Percentiles rank a stretch among this genome's conserved stretches.
phyloP scores from a whole-genome alignment of 2,329 filamentous ascomycete species.

The Sporothrix euskadiensis region DNA sequence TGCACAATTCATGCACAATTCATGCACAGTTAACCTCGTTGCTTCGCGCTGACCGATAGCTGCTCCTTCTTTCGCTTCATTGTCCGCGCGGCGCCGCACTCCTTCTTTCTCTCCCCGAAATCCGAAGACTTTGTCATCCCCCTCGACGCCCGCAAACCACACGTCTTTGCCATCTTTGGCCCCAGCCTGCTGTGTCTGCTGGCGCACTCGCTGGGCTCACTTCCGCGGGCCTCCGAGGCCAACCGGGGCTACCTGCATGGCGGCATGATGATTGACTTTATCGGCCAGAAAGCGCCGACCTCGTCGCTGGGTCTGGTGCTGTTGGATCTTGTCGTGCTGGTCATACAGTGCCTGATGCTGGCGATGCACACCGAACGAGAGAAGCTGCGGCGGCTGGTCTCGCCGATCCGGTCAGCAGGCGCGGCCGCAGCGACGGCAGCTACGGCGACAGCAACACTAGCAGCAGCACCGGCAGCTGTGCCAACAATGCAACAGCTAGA shows the following conservation, averaged over 20 bases:
- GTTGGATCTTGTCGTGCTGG: slow-evolving; percentile 57
- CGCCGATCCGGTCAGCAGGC: slow-evolving; percentile 24
- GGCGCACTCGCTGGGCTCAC: slow-evolving; percentile 56
- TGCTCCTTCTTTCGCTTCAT: slow-evolving; percentile 65
- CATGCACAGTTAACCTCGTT: no score
- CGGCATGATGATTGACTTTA: slow-evolving; percentile 66
- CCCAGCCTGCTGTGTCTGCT: slow-evolving; percentile 63
- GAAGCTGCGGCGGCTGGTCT: slow-evolving; percentile 53
- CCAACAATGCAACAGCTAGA: slow-evolving; percentile 34
- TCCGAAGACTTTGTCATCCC: slow-evolving; percentile 57
- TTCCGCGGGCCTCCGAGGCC: slow-evolving; percentile 60
- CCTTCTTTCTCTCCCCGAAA: slow-evolving; percentile 65
- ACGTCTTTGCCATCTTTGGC: slow-evolving; percentile 59
- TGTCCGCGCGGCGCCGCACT: slow-evolving; percentile 60
- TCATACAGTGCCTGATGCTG: slow-evolving; percentile 64
- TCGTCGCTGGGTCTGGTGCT: slow-evolving; percentile 57
- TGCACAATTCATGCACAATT: no score
- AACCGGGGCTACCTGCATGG: slow-evolving; percentile 67
- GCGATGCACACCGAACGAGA: slow-evolving; percentile 63
- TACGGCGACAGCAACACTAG: slow-evolving; percentile 36
- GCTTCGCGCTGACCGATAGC: slow-evolving; percentile 42
- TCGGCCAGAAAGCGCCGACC: slow-evolving; percentile 64
- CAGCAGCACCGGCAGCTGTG: slow-evolving; percentile 35
- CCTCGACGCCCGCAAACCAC: slow-evolving; percentile 57
- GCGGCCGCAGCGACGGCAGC: slow-evolving; percentile 24